Evolutionary conservation across 768 basidiomycete genomes (phyloP).

Genomic region (Postia placenta): DNA sequence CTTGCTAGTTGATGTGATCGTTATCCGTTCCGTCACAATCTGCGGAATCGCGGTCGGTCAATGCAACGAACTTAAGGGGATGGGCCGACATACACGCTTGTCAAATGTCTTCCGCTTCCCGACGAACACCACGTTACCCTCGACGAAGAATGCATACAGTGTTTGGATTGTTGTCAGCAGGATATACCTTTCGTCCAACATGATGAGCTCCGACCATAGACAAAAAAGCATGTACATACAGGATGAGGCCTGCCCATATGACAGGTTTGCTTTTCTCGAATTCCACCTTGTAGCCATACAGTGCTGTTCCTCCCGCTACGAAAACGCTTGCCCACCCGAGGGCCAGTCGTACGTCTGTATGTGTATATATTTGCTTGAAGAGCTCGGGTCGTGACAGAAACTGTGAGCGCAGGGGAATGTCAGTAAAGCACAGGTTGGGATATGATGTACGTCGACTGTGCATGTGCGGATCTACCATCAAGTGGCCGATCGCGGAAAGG

Average conservation of each 20-base stretch:
- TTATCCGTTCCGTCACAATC: conserved; percentile 90
- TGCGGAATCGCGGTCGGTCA: conserved; percentile 24
- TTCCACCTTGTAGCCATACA: conserved; percentile 84
- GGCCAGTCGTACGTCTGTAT: conserved; percentile 82
- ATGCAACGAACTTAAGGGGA: not conserved
- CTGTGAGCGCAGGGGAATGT: conserved; percentile 32
- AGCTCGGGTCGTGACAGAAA: conserved; percentile 73
- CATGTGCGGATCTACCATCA: too few species aligned
- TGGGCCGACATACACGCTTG: conserved; percentile 55
- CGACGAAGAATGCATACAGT: conserved; percentile 81
- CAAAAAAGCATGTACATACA: conserved; percentile 61
- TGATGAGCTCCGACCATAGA: conserved; percentile 3
- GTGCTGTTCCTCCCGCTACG: conserved; percentile 71
- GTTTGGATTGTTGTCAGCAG: conserved; percentile 66
- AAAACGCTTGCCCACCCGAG: conserved; percentile 86
- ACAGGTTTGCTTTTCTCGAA: conserved; percentile 85
- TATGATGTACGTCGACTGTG: too few species aligned
- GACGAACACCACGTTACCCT: conserved; percentile 78
- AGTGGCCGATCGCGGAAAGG: too few species aligned
- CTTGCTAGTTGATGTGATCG: conserved; percentile 61
- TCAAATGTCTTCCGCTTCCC: conserved; percentile 89
- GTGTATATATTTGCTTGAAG: conserved; percentile 81
- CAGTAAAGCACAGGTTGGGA: not conserved
- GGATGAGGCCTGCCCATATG: conserved; percentile 70
- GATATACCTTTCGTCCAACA: conserved; percentile 51